Evolutionary conservation across 257 asterid species (phyloP).

Genomic region (Solanum chmielewskii): DNA sequence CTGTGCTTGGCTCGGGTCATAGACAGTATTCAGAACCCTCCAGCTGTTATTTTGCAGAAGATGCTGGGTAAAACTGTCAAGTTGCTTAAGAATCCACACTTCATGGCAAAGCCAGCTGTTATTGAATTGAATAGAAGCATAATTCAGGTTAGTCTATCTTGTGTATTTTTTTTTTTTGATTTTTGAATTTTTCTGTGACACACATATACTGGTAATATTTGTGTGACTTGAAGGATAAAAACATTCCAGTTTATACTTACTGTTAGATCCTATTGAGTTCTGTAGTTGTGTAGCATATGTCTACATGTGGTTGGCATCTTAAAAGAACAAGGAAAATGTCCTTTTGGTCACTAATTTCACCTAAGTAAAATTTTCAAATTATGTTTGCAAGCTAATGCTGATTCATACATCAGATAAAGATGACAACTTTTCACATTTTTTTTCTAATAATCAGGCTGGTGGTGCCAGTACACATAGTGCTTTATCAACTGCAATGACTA

Average conservation of each 20-base stretch:
- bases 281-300: not conserved
- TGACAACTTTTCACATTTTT: not conserved
- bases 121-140: constrained; percentile 87
- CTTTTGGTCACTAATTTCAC: not conserved
- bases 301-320: not conserved
- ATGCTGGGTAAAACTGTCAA: constrained; percentile 71
- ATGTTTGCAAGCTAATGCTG: not conserved
- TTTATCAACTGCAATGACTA: constrained; percentile 55
- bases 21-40: constrained; percentile 70
- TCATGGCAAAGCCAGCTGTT: constrained; percentile 93
- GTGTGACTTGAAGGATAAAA: not conserved
- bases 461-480: constrained; percentile 58
- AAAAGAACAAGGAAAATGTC: not conserved
- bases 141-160: constrained; percentile 44
- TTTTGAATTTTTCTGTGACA: not conserved
- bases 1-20: constrained; percentile 77
- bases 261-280: not conserved
- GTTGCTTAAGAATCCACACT: constrained; percentile 83
- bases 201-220: not conserved
- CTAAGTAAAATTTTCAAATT: not conserved
- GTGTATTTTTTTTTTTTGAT: not conserved
- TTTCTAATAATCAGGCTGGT: constrained; percentile 65
- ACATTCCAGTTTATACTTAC: not conserved
- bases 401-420: not conserved
- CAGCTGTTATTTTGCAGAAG: constrained; percentile 70